phyloP scores from a whole-genome alignment of 2,329 filamentous ascomycete species.

The Trichoderma arundinaceum region DNA sequence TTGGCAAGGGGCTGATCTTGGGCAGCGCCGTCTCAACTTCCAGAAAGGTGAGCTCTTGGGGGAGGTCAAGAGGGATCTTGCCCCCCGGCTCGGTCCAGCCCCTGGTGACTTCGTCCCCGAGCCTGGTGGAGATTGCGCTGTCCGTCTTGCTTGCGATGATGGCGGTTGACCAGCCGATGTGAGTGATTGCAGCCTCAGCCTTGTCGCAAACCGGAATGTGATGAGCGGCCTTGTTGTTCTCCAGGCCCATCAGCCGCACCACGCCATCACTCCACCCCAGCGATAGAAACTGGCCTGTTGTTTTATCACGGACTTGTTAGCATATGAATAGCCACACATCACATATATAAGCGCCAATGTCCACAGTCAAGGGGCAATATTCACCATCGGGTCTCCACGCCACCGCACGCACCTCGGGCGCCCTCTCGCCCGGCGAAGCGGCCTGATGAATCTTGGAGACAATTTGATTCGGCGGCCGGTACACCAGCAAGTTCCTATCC shows the following conservation, averaged over 20 bases:
- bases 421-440: slow-evolving; percentile 48
- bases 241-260: slow-evolving; percentile 76
- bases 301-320: not conserved
- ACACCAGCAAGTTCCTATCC: slow-evolving; percentile 73
- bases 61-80: slow-evolving; percentile 59
- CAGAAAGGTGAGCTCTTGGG: slow-evolving; percentile 72
- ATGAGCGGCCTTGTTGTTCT: slow-evolving; percentile 81
- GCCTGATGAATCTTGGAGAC: slow-evolving; percentile 60
- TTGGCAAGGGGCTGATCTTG: slow-evolving; percentile 73
- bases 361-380: slow-evolving; percentile 31
- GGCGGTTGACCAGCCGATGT: slow-evolving; percentile 61
- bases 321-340: not conserved
- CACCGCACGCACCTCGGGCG: slow-evolving; percentile 54
- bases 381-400: slow-evolving; percentile 73
- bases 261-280: slow-evolving; percentile 83
- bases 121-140: slow-evolving; percentile 25
- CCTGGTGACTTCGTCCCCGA: slow-evolving; percentile 33
- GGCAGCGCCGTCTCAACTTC: slow-evolving; percentile 79
- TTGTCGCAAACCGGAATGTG: slow-evolving; percentile 63
- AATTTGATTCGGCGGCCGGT: slow-evolving; percentile 75
- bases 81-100: slow-evolving; percentile 30
- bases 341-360: not conserved
- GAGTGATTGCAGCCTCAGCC: slow-evolving; percentile 52
- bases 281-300: slow-evolving; percentile 74
- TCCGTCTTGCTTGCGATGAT: slow-evolving; percentile 43